phyloP scores from a whole-genome alignment of 2,329 filamentous ascomycete species.

The Phaeoacremonium minimum region DNA sequence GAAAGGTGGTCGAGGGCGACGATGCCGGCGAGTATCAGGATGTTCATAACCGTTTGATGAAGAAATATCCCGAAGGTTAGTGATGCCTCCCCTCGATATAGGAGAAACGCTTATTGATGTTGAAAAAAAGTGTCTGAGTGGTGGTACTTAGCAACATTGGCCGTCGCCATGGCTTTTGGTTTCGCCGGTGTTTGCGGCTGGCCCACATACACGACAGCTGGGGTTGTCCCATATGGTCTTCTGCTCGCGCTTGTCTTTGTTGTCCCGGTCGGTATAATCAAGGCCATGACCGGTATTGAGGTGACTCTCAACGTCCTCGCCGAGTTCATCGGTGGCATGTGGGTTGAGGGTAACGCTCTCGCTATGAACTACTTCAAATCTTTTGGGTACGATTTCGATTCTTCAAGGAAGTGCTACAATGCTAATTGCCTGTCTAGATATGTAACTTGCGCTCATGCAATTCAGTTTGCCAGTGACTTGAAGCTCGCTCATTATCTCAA shows the following conservation, averaged over 20 bases:
- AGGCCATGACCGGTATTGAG: slow-evolving; percentile 35
- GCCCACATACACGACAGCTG: slow-evolving; percentile 20
- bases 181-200: slow-evolving; percentile 22
- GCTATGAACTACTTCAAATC: slow-evolving; percentile 44
- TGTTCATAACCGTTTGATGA: slow-evolving; percentile 42
- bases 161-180: slow-evolving; percentile 19
- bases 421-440: no score
- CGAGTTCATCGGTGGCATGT: slow-evolving; percentile 41
- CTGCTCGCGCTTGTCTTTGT: slow-evolving; percentile 34
- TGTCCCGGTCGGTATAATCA: slow-evolving; percentile 37
- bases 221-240: slow-evolving; percentile 37
- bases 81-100: no score
- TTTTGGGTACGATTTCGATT: slow-evolving; percentile 20
- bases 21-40: slow-evolving; percentile 22
- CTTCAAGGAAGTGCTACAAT: no score
- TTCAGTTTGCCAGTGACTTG: slow-evolving; percentile 36
- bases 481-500: slow-evolving; percentile 22
- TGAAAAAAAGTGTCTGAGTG: slow-evolving; percentile 41
- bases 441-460: slow-evolving; percentile 41
- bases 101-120: no score
- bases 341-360: slow-evolving; percentile 36
- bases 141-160: slow-evolving; percentile 24
- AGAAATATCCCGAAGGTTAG: slow-evolving; percentile 32
- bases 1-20: slow-evolving; percentile 27
- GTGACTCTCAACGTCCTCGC: slow-evolving; percentile 39